Evolutionary conservation across 768 basidiomycete species (phyloP).

Genomic region (Amanita rimosa): DNA sequence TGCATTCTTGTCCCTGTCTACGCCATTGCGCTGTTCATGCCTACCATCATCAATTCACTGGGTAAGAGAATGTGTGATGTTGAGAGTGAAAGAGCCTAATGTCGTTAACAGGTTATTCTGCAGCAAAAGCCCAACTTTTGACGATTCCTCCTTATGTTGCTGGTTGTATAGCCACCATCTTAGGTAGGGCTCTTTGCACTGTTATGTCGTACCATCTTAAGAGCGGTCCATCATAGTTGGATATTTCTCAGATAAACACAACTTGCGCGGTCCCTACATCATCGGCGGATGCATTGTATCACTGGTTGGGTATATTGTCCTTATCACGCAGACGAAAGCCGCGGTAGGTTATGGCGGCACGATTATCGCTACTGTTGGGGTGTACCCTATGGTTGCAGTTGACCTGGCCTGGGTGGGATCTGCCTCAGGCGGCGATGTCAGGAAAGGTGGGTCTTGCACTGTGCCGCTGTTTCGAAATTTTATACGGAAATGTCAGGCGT

Average conservation of each 20-base stretch:
- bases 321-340: conserved; percentile 24
- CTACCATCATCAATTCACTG: conserved; percentile 35
- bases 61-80: conserved; percentile 12
- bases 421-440: conserved; percentile 44
- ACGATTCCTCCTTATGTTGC: conserved; percentile 38
- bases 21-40: conserved; percentile 34
- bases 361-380: conserved; percentile 38
- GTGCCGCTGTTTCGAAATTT: background rate
- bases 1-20: conserved; percentile 35
- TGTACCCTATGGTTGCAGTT: conserved; percentile 38
- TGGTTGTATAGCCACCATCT: conserved; percentile 32
- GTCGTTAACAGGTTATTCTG: conserved; percentile 25
- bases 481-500: conserved; percentile 15
- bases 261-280: conserved; percentile 38
- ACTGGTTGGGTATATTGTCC: conserved; percentile 38
- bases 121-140: conserved; percentile 39
- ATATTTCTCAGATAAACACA: conserved; percentile 25
- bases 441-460: conserved; percentile 22
- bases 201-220: background rate
- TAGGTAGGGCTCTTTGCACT: conserved; percentile 9
- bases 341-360: conserved; percentile 35
- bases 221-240: conserved; percentile 17
- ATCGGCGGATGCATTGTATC: conserved; percentile 29
- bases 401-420: conserved; percentile 43
- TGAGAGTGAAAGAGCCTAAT: background rate